phyloP scores from a whole-genome alignment of 108 stramenopile species.

The Mayamaea pseudoterrestris region DNA sequence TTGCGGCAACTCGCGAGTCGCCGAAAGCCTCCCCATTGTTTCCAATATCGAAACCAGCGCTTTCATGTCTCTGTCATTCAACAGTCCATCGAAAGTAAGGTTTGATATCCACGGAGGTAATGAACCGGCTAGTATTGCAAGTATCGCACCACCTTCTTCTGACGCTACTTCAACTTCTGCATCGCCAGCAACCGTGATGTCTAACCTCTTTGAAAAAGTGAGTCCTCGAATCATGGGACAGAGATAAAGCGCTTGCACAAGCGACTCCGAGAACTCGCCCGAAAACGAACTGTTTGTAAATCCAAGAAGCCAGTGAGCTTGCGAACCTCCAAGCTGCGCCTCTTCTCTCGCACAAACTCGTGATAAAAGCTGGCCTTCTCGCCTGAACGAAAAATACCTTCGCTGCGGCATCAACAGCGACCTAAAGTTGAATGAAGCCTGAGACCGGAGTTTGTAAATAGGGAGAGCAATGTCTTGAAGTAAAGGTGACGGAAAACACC shows the following conservation, averaged over 20 bases:
- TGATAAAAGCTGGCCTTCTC: constrained; percentile 48
- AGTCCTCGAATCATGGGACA: constrained; percentile 46
- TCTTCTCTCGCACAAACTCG: constrained; percentile 37
- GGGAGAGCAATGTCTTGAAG: constrained; percentile 33
- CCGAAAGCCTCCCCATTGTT: constrained; percentile 37
- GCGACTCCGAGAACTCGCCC: constrained; percentile 55
- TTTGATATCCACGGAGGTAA: constrained; percentile 47
- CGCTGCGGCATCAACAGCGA: constrained; percentile 58
- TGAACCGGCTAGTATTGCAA: constrained; percentile 47
- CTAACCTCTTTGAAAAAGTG: constrained; percentile 28
- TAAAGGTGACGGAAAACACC: constrained; percentile 38
- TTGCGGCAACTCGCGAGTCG: constrained; percentile 8
- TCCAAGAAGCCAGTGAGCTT: constrained; percentile 45
- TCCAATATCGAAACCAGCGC: constrained; percentile 33
- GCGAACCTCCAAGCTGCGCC: constrained; percentile 12
- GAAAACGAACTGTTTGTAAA: constrained; percentile 60
- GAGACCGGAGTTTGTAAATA: constrained; percentile 19
- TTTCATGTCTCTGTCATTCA: constrained; percentile 27
- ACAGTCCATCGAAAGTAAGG: constrained; percentile 43
- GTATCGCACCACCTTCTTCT: constrained; percentile 31
- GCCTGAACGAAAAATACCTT: constrained; percentile 46
- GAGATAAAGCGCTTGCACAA: constrained; percentile 49
- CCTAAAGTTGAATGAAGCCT: constrained; percentile 44
- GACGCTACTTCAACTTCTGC: constrained; percentile 15
- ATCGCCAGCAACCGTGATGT: constrained; percentile 9